Evolutionary conservation across 2,329 filamentous ascomycete genomes (phyloP), one percentile per base, ranked within the genome.

Genomic region (Cordyceps cicadae): DNA sequence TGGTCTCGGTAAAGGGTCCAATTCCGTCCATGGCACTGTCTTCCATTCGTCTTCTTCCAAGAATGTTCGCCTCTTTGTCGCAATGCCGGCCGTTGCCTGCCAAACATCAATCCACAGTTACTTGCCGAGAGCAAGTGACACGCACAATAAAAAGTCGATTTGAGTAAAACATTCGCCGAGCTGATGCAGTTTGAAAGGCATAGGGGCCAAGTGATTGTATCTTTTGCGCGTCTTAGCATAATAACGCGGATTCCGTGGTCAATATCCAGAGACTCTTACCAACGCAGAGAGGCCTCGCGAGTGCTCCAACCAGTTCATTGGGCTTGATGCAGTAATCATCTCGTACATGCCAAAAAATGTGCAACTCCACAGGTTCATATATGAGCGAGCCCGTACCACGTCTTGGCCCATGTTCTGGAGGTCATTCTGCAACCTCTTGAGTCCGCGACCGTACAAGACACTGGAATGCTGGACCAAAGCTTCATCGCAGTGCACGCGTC

Each of bases 311-410:
- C 61, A 62, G 32, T 50, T 52, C 11, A 50, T 57, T n/a, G 52
- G 50, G 26, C 37, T 62, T 24, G 54, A 58, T 3, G 48, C 48
- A 9, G 61, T 63, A 32, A 64, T 58, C 37, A 64, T 53, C 48
- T 64, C 63, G 32, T 63, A 64, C 32, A 64, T 14, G 21, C 61
- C 60, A 3, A 64, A 51, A 21, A 63, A 63, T 24, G 54, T 57
- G 1, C 61, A 59, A 2, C 57, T 64, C 61, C 52, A 62, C 5
- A 64, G 59, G n/a, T 60, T 54, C 61, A 63, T 48, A 32, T 59
- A 64, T 15, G 61, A 59, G n/a, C 46, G 62, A 15, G 46, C 52
- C 29, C 48, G 15, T 4, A 34, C 52, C 34, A 56, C 54, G 9
- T 59, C 45, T 7, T 53, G 26, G 3, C 59, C 46, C 32, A 60